phyloP scores from a whole-genome alignment of 2,329 filamentous ascomycete genomes.

The Monosporascus sp. region DNA sequence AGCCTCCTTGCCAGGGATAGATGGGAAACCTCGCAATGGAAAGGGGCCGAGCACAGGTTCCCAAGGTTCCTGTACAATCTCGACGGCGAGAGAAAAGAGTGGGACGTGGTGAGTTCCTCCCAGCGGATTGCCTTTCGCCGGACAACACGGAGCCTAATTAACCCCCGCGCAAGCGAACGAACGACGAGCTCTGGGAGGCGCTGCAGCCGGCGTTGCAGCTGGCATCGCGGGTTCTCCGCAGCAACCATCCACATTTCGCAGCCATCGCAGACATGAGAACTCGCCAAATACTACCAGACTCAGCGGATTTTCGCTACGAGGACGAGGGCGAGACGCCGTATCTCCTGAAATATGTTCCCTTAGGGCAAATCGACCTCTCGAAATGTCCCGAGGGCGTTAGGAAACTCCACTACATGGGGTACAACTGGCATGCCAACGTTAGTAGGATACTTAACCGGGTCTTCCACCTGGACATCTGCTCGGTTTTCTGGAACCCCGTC shows the following conservation, averaged over 20 bases:
- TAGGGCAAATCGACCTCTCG: slow-evolving; percentile 7
- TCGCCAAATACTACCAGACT: slow-evolving; percentile 5
- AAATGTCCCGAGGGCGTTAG: slow-evolving; percentile 5
- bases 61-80: slow-evolving; percentile 21
- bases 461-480: slow-evolving; percentile 11
- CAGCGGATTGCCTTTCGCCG: no score
- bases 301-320: slow-evolving; percentile 1
- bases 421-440: slow-evolving; percentile 10
- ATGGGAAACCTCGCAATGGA: slow-evolving; percentile 9
- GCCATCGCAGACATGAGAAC: slow-evolving; percentile 19
- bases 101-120: slow-evolving; percentile 16
- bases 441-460: not conserved
- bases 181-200: slow-evolving; percentile 20
- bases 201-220: slow-evolving; percentile 23
- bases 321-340: not conserved
- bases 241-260: slow-evolving; percentile 5
- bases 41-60: not conserved
- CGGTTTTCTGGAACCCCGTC: not conserved
- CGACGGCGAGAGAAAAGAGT: slow-evolving; percentile 16
- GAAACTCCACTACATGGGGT: slow-evolving; percentile 4
- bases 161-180: slow-evolving; percentile 8
- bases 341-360: slow-evolving; percentile 6
- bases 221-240: slow-evolving; percentile 11
- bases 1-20: slow-evolving; percentile 12
- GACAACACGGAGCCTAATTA: not conserved